phyloP scores from a whole-genome alignment of 768 basidiomycete species.

The Rhizopogon vinicolor region DNA sequence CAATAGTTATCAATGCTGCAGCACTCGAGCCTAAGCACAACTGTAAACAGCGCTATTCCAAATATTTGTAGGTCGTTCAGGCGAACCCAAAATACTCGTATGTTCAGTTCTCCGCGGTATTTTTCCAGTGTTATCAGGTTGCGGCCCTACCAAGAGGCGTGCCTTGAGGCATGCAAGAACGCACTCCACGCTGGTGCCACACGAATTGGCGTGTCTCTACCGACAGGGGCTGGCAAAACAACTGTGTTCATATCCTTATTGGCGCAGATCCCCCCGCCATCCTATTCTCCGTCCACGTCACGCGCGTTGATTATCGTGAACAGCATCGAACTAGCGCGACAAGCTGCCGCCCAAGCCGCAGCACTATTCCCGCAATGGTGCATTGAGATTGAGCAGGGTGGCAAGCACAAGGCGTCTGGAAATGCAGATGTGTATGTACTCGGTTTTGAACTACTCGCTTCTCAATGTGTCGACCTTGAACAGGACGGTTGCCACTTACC shows the following conservation, averaged over 20 bases:
- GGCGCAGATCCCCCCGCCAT: conserved; percentile 50
- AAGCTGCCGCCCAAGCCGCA: conserved; percentile 72
- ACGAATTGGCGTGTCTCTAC: conserved; percentile 79
- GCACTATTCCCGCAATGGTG: conserved; percentile 64
- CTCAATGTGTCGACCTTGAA: not conserved
- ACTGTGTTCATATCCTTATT: conserved; percentile 87
- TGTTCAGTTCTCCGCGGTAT: conserved; percentile 3
- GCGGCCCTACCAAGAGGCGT: conserved; percentile 87
- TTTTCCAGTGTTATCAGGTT: conserved; percentile 26
- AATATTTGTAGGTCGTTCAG: not conserved
- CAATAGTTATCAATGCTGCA: no score
- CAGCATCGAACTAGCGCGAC: conserved; percentile 82
- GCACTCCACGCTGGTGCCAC: conserved; percentile 65
- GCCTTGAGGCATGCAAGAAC: conserved; percentile 69
- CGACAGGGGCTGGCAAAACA: conserved; percentile 87
- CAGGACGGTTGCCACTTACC: conserved; percentile 87
- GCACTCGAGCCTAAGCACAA: not conserved
- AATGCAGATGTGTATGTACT: conserved; percentile 70
- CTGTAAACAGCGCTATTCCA: not conserved
- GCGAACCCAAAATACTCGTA: not conserved
- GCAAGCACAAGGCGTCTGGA: conserved; percentile 69
- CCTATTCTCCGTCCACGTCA: conserved; percentile 38
- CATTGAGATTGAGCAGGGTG: conserved; percentile 92
- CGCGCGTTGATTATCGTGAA: conserved; percentile 83
- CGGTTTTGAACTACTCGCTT: not conserved